Base-by-base conservation (phyloP, 2,329 filamentous ascomycete genomes). In the Escovopsis sp. region DNA sequence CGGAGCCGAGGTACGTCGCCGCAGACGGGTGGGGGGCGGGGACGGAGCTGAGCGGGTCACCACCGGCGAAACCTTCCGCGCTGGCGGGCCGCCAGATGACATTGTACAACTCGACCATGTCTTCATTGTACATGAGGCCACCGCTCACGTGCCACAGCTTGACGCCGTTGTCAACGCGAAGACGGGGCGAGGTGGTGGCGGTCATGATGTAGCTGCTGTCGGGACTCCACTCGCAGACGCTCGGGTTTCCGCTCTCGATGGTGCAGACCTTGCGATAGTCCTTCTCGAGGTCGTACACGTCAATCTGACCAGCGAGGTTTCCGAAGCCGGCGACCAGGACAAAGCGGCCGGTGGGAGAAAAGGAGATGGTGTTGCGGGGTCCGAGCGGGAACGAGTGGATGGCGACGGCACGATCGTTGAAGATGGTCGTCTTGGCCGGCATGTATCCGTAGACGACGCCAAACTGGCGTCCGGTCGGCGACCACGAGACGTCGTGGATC, bases 371-470 rank as follows among this genome's bases (percentile, higher is more conserved):
- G 66, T 98, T 98, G 55, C 91, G 81, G 11, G 91, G 91, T 3
- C 71, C 81, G 41, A 95, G 72, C 40, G 86, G 77, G 64, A 98
- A 95, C 45, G 74, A 84, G 64, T 95, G 85, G 44, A 81, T 82
- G 15, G 82, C 71, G 45, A 87, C 74, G 47, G 84, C 91, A 48
- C 85, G 81, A 53, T 82, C 76, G 62, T 95, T 95, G 75, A 96
- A 98, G 51, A 98, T 91, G 51, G 89, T 95, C 4, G 89, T 91
- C 72, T 96, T 96, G 43, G 91, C 85, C n/a, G 91, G 91, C 87
- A 95, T 96, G 63, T 85, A 96, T 47, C 91, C 91, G 59, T 98
- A 98, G 13, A 95, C 81, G 29, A 98, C 91, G 57, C 87, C 89
- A 56, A 98, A 98, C 63, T 96, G 89, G 67, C 87, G 93, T 53